These are phyloP conservation scores for Globisporangium orthogonon DNA, from an alignment of 352 stramenopile genomes.

Conservation along the genomic window DNA sequence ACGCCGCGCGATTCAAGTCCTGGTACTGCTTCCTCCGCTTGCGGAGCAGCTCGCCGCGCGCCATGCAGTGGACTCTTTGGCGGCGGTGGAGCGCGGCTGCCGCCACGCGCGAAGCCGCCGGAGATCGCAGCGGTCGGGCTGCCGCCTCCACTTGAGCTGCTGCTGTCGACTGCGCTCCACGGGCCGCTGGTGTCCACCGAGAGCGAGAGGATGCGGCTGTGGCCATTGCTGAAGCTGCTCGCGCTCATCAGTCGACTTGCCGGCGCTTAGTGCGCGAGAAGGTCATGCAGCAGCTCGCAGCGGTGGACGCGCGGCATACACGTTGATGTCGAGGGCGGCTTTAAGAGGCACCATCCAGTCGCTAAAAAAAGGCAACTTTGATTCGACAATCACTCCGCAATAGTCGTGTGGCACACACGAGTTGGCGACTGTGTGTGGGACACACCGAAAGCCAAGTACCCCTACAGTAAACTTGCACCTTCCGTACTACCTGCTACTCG, in stretches of 20 bases:
- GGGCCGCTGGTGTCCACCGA: slow-evolving; percentile 21
- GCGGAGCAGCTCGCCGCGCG: neutral
- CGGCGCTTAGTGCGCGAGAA: neutral
- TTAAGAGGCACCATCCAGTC: too few species aligned
- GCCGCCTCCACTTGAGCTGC: neutral
- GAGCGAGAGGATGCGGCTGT: slow-evolving; percentile 36
- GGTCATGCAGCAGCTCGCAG: neutral
- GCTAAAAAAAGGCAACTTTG: too few species aligned
- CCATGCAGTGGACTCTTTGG: slow-evolving; percentile 43
- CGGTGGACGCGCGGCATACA: too few species aligned
- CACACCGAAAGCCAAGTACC: too few species aligned
- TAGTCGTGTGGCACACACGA: too few species aligned
- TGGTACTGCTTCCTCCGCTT: neutral
- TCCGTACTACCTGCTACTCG: too few species aligned
- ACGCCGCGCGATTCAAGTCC: slow-evolving; percentile 14
- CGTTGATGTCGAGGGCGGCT: too few species aligned
- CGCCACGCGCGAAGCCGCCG: slow-evolving; percentile 6
- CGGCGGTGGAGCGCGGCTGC: slow-evolving; percentile 23
- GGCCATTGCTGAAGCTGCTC: slow-evolving; percentile 1
- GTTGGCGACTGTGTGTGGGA: too few species aligned
- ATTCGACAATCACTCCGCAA: too few species aligned
- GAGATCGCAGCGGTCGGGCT: neutral
- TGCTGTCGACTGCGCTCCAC: slow-evolving; percentile 1
- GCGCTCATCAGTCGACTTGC: neutral
- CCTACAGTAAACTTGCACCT: too few species aligned